Conservation (phyloP, 768 basidiomycete genomes). For the Leccinellum rugosiceps region DNA sequence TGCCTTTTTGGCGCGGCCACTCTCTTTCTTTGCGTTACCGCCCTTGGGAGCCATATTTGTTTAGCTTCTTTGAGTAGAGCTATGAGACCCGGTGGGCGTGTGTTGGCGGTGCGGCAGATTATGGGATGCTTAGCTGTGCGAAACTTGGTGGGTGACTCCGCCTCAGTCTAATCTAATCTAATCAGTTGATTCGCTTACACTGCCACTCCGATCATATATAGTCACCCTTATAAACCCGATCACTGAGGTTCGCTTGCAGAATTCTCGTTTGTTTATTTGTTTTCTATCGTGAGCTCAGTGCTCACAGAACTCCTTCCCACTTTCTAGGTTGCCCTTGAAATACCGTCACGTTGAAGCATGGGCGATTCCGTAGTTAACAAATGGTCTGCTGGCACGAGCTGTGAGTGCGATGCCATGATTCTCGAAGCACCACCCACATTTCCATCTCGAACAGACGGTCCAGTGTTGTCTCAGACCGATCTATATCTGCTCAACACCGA, state of each 20-base stretch:
- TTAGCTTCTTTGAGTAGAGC: neutral
- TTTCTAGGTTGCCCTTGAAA: neutral
- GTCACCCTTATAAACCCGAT: constrained; percentile 1
- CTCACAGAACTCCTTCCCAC: neutral
- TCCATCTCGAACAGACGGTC: constrained; percentile 22
- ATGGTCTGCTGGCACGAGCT: constrained; percentile 36
- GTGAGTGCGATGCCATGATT: constrained; percentile 22
- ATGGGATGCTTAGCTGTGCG: constrained; percentile 8
- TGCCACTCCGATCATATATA: constrained; percentile 22
- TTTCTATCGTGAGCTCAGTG: neutral
- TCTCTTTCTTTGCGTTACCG: constrained; percentile 89
- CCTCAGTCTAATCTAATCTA: constrained; percentile 15
- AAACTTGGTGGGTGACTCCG: constrained; percentile 11
- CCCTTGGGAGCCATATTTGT: constrained; percentile 78
- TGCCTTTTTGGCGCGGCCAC: constrained; percentile 86
- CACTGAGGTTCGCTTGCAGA: neutral
- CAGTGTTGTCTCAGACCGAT: constrained; percentile 76
- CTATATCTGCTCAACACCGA: constrained; percentile 72
- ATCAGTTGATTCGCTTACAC: constrained; percentile 13
- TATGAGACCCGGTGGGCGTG: constrained; percentile 1
- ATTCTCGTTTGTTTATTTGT: neutral
- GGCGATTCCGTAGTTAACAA: constrained; percentile 29
- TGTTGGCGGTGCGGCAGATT: constrained; percentile 1
- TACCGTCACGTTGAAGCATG: constrained; percentile 18
- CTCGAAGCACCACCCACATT: neutral